These are phyloP conservation scores for Entomortierella parvispora DNA, from an alignment of 192 early-diverging fungal species.

Conservation along the genomic window DNA sequence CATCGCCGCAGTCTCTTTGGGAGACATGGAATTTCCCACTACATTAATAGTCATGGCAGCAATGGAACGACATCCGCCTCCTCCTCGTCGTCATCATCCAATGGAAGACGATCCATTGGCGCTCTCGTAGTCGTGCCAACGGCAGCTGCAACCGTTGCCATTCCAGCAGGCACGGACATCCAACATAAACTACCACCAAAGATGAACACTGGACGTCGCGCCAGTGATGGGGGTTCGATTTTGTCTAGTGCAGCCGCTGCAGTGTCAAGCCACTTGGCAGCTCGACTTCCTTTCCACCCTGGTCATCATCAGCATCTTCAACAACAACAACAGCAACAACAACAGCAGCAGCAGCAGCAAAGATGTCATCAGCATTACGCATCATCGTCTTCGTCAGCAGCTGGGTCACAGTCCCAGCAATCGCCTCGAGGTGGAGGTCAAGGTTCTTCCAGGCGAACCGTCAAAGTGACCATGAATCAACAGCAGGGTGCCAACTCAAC, in stretches of 20 bases:
- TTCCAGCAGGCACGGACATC: not conserved
- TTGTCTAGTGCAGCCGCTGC: constrained; percentile 41
- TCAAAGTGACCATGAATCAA: constrained; percentile 43
- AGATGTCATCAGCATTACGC: not conserved
- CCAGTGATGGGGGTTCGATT: constrained; percentile 43
- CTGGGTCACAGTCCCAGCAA: not conserved
- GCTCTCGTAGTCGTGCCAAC: not conserved
- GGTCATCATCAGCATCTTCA: constrained; percentile 1
- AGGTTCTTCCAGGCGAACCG: not conserved
- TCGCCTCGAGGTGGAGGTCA: constrained; percentile 1
- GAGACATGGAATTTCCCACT: too few relatives aligned
- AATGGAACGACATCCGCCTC: not conserved
- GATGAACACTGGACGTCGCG: constrained; percentile 14
- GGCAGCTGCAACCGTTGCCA: not conserved
- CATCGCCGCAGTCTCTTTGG: constrained; percentile 2
- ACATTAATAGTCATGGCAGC: too few relatives aligned
- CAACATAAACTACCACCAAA: not conserved
- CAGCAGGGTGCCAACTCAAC: constrained; percentile 52
- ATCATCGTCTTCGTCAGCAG: not conserved
- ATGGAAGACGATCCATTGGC: not conserved
- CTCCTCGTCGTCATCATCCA: constrained; percentile 11
- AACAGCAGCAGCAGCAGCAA: not conserved
- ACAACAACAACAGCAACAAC: not conserved
- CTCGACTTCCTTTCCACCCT: constrained; percentile 4
- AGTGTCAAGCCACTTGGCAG: constrained; percentile 18